Percentiles rank a stretch among this genome's conserved stretches.
Conservation (phyloP, 768 basidiomycete species). For the Tremella fuciformis region DNA sequence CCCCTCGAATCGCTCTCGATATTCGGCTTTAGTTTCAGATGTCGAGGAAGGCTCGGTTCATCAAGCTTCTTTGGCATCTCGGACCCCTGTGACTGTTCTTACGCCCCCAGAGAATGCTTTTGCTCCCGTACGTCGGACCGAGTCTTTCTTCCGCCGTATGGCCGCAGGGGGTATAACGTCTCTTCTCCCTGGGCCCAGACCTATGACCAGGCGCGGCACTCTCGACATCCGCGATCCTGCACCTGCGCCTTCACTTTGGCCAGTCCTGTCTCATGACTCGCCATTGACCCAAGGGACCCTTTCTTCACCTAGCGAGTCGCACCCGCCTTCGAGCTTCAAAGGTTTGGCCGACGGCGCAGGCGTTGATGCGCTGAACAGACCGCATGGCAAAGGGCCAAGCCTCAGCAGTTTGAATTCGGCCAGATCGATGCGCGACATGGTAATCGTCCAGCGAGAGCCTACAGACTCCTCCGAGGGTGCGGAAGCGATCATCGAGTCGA, state of each 20-base stretch:
- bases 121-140: conserved; percentile 64
- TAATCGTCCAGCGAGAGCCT: conserved; percentile 34
- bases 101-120: conserved; percentile 52
- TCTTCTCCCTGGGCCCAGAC: conserved; percentile 8
- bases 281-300: neutral
- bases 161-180: conserved; percentile 34
- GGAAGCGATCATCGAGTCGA: neutral
- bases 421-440: conserved; percentile 44
- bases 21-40: conserved; percentile 19
- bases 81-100: neutral
- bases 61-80: conserved; percentile 8
- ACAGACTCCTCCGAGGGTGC: conserved; percentile 12
- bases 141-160: conserved; percentile 44
- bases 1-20: conserved; percentile 1
- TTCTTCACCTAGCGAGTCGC: neutral
- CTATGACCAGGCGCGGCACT: neutral
- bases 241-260: conserved; percentile 63
- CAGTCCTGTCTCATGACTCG: conserved; percentile 56
- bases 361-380: neutral
- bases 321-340: conserved; percentile 25
- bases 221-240: conserved; percentile 75
- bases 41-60: conserved; percentile 34
- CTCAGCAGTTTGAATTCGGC: conserved; percentile 30
- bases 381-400: conserved; percentile 29
- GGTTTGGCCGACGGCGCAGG: too few species aligned